Conservation (phyloP, 1,284 basidiomycete genomes). For the Polyporus tsugae region DNA sequence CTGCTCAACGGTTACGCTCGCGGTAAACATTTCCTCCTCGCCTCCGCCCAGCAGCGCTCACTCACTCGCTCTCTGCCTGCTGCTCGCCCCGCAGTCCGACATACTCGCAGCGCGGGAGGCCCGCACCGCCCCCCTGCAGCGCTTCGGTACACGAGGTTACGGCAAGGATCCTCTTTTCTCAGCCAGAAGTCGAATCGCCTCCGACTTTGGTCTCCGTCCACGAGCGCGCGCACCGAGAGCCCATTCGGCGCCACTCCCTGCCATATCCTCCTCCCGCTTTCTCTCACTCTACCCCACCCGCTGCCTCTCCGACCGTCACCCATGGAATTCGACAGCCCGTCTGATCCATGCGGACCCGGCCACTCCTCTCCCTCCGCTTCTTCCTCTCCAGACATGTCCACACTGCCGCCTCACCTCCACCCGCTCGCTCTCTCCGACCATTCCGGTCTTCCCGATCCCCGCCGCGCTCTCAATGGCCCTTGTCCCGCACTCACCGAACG, state of each 20-base stretch:
- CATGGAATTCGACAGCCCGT: constrained; percentile 31
- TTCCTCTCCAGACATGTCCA: constrained; percentile 22
- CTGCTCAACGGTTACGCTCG: not conserved
- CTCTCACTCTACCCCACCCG: constrained; percentile 12
- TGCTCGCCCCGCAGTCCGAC: constrained; percentile 8
- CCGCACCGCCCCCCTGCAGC: constrained; percentile 22
- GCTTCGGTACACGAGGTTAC: constrained; percentile 30
- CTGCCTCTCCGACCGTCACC: not conserved
- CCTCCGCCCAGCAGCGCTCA: constrained; percentile 3
- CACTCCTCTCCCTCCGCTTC: constrained; percentile 21
- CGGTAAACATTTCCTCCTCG: not conserved
- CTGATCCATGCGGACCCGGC: constrained; percentile 40
- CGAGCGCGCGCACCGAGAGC: constrained; percentile 24
- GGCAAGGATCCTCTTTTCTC: constrained; percentile 32
- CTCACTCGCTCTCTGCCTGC: not conserved
- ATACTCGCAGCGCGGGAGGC: constrained; percentile 14
- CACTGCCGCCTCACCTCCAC: constrained; percentile 22
- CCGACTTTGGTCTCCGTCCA: constrained; percentile 12
- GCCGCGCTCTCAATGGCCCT: constrained; percentile 11
- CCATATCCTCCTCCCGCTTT: constrained; percentile 14
- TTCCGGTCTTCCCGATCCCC: constrained; percentile 18
- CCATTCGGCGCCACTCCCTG: constrained; percentile 24
- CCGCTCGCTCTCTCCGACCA: constrained; percentile 14
- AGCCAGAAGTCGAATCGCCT: constrained; percentile 31
- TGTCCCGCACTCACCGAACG: constrained; percentile 6